These are phyloP conservation scores for Luvunga scandens DNA, from an alignment of 345 rosid species.

Conservation along the genomic window DNA sequence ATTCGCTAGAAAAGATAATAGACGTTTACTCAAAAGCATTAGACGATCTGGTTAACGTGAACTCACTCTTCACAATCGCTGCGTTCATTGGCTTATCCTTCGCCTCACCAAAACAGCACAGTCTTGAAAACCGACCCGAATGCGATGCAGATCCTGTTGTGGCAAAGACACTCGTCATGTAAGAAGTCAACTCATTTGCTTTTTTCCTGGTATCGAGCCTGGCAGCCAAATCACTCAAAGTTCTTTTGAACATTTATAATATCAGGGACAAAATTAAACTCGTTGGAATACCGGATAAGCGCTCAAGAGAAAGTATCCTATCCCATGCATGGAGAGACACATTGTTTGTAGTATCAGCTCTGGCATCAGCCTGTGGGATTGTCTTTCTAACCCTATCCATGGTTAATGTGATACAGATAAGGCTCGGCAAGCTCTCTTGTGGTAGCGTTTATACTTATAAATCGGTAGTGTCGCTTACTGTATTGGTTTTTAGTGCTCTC, in stretches of 20 bases:
- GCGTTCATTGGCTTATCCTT: too few relatives aligned
- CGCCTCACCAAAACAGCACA: not conserved
- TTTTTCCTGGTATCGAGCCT: slow-evolving; percentile 38
- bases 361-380: not conserved
- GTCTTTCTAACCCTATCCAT: slow-evolving; percentile 18
- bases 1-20: too few relatives aligned
- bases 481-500: not conserved
- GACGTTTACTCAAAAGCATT: too few relatives aligned
- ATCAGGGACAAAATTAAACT: not conserved
- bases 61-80: too few relatives aligned
- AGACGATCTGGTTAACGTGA: too few relatives aligned
- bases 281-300: not conserved
- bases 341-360: not conserved
- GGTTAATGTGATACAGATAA: slow-evolving; percentile 17
- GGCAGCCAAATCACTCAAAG: slow-evolving; percentile 36
- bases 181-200: slow-evolving; percentile 36
- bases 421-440: slow-evolving; percentile 14
- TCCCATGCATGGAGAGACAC: not conserved
- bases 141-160: slow-evolving; percentile 9
- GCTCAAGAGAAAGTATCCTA: not conserved
- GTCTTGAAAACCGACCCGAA: slow-evolving; percentile 20
- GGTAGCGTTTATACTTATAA: slow-evolving; percentile 2
- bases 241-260: slow-evolving; percentile 7
- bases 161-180: slow-evolving; percentile 22
- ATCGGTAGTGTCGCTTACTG: not conserved